Evolutionary conservation across 2,329 filamentous ascomycete species (phyloP), one percentile per base, ranked within the genome.

Genomic region (Aspergillus aculeatus): DNA sequence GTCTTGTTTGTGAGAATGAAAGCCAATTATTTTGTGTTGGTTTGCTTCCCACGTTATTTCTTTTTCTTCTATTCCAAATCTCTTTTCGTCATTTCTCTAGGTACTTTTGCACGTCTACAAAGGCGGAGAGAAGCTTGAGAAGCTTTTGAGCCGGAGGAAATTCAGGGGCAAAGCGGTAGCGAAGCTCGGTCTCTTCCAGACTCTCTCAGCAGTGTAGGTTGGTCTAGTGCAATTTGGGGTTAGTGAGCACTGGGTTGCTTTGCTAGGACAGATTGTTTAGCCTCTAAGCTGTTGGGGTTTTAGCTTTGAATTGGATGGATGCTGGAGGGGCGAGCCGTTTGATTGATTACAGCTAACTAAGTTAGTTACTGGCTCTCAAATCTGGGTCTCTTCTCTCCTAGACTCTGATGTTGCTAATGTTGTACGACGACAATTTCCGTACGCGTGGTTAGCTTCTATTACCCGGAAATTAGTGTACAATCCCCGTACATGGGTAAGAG

Each of bases 131-230:
- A 51, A 44, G 59, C 59, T 58, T 56, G 59, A 54, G 54, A 58
- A 56, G 50, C 54, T 62, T 59, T 52, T 50, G 52, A 64, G 60
- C 57, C 50, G 55, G 58, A 56, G 21, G 35, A 51, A 61, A 64
- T 63, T 64, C 60, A 64, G 60, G 60, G 58, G 60, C 62, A 64
- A 62, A 16, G 52, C 54, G 54, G 54, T 38, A 57, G 56, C 49
- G 57, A 54, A 50, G 57, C 56, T 63, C 56, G 62, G 57, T 61
- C 58, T 59, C 54, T 51, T 24, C 56, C 58, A 59, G 57, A 49
- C 54, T 63, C 56, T 44, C 50, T 49, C 56, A 53, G 54, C 53
- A 51, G 57, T 47, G 41, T 5, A 54, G 9, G 26, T 49, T 61
- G 31, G 51, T 64, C 59, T 52, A 59, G 57, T 44, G 32, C 53